phyloP scores from a whole-genome alignment of 768 basidiomycete genomes.

The Termitomyces sp. region DNA sequence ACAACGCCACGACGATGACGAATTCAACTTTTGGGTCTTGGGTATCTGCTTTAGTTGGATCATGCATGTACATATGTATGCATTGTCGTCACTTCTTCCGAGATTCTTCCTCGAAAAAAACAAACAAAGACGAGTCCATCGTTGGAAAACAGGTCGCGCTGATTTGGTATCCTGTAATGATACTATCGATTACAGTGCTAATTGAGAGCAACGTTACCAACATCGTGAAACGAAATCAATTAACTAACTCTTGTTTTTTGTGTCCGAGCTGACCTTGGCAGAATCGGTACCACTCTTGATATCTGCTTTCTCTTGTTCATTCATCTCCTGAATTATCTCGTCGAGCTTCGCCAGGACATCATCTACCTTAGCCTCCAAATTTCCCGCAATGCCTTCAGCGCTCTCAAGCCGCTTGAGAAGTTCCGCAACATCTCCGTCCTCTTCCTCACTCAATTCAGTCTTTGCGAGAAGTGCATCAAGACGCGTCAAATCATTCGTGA shows the following conservation, averaged over 20 bases:
- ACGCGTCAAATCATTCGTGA: conserved; percentile 32
- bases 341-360: conserved; percentile 55
- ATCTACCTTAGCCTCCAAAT: conserved; percentile 60
- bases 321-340: conserved; percentile 40
- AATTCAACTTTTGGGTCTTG: neutral
- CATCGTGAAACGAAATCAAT: neutral
- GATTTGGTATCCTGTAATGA: conserved; percentile 15
- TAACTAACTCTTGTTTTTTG: neutral
- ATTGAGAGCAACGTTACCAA: conserved; percentile 3
- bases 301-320: conserved; percentile 10
- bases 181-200: neutral
- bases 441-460: conserved; percentile 21
- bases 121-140: neutral
- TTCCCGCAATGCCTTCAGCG: conserved; percentile 54
- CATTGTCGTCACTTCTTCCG: neutral
- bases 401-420: conserved; percentile 49
- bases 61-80: neutral
- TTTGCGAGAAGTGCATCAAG: conserved; percentile 26
- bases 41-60: neutral
- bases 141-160: conserved; percentile 45
- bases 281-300: neutral
- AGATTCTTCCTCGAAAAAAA: neutral
- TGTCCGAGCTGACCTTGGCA: neutral
- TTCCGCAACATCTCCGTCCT: conserved; percentile 42
- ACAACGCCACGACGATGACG: neutral